Base-by-base conservation (phyloP, 2,329 filamentous ascomycete genomes). In the Zelopaecilomyces penicillatus region DNA sequence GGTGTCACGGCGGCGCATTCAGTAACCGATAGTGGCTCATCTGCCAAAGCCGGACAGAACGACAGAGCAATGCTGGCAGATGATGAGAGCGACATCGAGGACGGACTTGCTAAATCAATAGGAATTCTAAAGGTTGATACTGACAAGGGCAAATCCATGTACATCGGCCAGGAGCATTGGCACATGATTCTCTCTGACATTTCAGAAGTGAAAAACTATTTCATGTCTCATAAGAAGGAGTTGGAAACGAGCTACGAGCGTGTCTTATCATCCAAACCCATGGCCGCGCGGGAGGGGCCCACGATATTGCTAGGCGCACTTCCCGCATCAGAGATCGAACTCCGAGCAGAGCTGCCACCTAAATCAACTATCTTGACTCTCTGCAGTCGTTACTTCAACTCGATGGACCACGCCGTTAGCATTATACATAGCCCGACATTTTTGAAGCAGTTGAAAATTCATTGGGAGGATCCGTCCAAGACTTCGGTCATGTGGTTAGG, bases 151-250 rank as follows among this genome's bases (percentile, higher is more conserved):
- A 88, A 88, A 62, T 83, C 84, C 27, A 79, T 87, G 67, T 94
- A 93, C 60, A 71, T 91, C 50, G 88, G 87, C 45, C 83, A 88
- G 52, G 83, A 86, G 44, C 85, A 93, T 63, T 94, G 88, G 87
- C 83, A 86, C 55, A 80, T 83, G 34, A 79, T 94, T 43, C 68
- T 94, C 44, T 74, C 80, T 54, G 86, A 90, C 63, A 93, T 98
- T 51, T 75, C 87, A 7, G 93, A 98, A 68, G 91, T 98, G 28
- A 95, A 91, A 60, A 90, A 84, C 54, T 96, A 93, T 66, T 97
- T 95, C 57, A 67, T 69, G 12, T 80, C 76, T 32, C 88, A 96
- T 65, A 94, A 93, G 63, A 90, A 93, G 59, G 89, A 96, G 52
- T 75, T 91, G 48, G 87, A 94, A 59, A 82, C 82, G 47, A 89